Evolutionary conservation across 441 rosid genomes (phyloP).

Genomic region (Dalechampia spathulata): DNA sequence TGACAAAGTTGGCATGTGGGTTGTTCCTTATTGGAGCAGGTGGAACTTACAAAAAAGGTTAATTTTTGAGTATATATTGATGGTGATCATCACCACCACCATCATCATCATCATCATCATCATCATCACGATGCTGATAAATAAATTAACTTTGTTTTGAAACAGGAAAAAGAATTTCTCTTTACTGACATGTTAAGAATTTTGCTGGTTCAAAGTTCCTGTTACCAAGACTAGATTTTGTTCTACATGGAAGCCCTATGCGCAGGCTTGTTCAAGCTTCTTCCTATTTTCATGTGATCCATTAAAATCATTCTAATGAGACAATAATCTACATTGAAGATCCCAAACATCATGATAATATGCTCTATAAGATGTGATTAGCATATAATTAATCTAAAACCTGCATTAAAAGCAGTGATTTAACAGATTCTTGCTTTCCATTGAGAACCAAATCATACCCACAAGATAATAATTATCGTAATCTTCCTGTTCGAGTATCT

Average conservation of each 20-base stretch:
- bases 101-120: too few species aligned
- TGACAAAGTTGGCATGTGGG: constrained; percentile 41
- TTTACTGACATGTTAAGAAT: constrained; percentile 23
- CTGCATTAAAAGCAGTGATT: constrained; percentile 9
- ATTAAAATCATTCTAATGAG: constrained; percentile 9
- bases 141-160: too few species aligned
- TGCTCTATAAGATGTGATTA: constrained; percentile 2
- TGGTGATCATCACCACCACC: too few species aligned
- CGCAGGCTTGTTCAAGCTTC: constrained; percentile 9
- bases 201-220: constrained; percentile 14
- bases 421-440: too few species aligned
- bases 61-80: too few species aligned
- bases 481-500: too few species aligned
- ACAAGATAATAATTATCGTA: too few species aligned
- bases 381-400: not conserved
- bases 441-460: too few species aligned
- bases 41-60: constrained; percentile 18
- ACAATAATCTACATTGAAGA: constrained; percentile 27
- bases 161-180: too few species aligned
- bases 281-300: not conserved
- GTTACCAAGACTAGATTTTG: constrained; percentile 32
- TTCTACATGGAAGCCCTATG: constrained; percentile 13
- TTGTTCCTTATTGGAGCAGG: constrained; percentile 32
- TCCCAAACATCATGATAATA: constrained; percentile 24
- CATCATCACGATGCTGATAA: too few species aligned